phyloP scores from a whole-genome alignment of 2,329 filamentous ascomycete genomes.

The Xylaria hypoxylon region DNA sequence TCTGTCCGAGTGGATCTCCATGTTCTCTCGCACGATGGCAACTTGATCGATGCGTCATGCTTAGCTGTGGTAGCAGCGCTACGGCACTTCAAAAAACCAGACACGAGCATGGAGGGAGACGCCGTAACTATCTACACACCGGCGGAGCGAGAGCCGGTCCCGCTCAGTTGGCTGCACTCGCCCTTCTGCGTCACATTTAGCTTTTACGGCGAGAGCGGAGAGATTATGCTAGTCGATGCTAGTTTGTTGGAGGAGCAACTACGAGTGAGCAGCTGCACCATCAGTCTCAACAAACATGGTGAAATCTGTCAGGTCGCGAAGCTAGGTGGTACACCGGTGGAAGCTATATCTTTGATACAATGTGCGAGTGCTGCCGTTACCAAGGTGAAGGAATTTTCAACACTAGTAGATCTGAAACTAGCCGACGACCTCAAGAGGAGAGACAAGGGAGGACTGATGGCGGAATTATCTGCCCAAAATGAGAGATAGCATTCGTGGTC shows the following conservation, averaged over 20 bases:
- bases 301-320: conserved; percentile 94
- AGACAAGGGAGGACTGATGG: conserved; percentile 81
- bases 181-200: conserved; percentile 92
- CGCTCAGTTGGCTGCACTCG: conserved; percentile 89
- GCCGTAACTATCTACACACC: conserved; percentile 85
- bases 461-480: conserved; percentile 85
- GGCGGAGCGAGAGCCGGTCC: conserved; percentile 88
- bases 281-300: conserved; percentile 89
- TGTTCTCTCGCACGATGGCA: conserved; percentile 90
- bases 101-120: conserved; percentile 87
- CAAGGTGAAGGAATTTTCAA: conserved; percentile 84
- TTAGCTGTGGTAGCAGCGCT: conserved; percentile 88
- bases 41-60: conserved; percentile 86
- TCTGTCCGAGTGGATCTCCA: conserved; percentile 91
- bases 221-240: conserved; percentile 78
- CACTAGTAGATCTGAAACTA: conserved; percentile 77
- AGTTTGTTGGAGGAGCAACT: conserved; percentile 81
- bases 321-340: conserved; percentile 83
- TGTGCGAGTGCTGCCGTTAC: conserved; percentile 79
- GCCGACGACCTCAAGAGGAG: conserved; percentile 81
- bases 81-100: conserved; percentile 90
- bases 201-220: conserved; percentile 80
- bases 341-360: conserved; percentile 80
- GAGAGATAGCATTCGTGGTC: conserved; percentile 67
- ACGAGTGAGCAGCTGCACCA: conserved; percentile 77